A percentile compares a stretch with the other conserved stretches of the same genome.
Evolutionary conservation across 1,284 basidiomycete genomes (phyloP).

Genomic region (Pisolithus thermaeus): DNA sequence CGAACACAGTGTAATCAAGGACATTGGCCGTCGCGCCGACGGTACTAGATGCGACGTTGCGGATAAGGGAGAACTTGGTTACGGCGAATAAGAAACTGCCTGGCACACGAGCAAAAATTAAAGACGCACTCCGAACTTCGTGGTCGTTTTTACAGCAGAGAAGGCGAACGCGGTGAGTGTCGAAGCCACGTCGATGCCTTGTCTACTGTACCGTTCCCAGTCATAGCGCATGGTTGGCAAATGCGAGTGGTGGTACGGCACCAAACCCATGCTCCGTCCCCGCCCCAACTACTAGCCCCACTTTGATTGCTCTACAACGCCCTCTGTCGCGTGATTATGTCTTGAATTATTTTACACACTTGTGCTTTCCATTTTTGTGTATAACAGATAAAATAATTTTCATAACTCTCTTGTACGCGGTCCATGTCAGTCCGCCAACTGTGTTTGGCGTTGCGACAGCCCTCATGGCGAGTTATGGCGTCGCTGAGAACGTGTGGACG

Average conservation of each 20-base stretch:
- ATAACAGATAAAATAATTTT: slow-evolving; percentile 6
- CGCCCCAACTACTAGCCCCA: not conserved
- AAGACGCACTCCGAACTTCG: slow-evolving; percentile 56
- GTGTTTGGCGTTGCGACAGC: slow-evolving; percentile 9
- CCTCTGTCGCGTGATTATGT: not conserved
- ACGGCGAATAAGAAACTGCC: slow-evolving; percentile 3
- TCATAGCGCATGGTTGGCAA: slow-evolving; percentile 26
- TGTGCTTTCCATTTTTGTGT: not conserved
- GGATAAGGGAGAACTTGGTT: slow-evolving; percentile 58
- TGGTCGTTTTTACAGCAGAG: slow-evolving; percentile 59
- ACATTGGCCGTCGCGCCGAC: slow-evolving; percentile 51
- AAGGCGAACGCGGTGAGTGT: slow-evolving; percentile 57
- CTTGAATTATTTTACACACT: not conserved
- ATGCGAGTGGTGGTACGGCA: slow-evolving; percentile 5
- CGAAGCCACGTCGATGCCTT: slow-evolving; percentile 60
- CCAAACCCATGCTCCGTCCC: slow-evolving; percentile 16
- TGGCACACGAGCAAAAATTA: slow-evolving; percentile 1
- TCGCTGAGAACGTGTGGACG: not conserved
- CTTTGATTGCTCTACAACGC: not conserved
- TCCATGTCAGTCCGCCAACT: slow-evolving; percentile 17
- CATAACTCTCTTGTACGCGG: not conserved
- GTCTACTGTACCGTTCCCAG: slow-evolving; percentile 59
- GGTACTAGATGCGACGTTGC: slow-evolving; percentile 53
- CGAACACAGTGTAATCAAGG: slow-evolving; percentile 60
- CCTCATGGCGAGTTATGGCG: not conserved